Evolutionary conservation across 2,329 filamentous ascomycete species (phyloP).

Genomic region (Xenosphaeropsis pyriputrescens): DNA sequence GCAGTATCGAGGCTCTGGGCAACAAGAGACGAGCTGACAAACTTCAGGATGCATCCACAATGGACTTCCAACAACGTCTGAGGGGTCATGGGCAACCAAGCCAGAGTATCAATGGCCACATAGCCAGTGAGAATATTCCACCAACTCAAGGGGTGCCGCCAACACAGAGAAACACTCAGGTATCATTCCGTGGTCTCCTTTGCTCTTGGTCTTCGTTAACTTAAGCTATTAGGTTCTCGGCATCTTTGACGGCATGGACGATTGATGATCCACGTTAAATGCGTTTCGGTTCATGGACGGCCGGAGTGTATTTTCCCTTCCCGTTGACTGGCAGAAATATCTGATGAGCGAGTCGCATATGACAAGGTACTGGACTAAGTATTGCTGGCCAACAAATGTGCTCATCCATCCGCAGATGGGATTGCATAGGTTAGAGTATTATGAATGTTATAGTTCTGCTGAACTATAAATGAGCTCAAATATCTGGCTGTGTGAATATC

Average conservation of each 20-base stretch:
- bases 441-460: too few relatives aligned
- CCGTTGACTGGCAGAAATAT: too few relatives aligned
- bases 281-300: too few relatives aligned
- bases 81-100: constrained; percentile 6
- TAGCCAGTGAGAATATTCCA: too few relatives aligned
- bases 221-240: constrained; percentile 11
- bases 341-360: too few relatives aligned
- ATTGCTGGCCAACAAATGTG: too few relatives aligned
- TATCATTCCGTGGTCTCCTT: constrained; percentile 21
- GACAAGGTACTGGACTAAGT: too few relatives aligned
- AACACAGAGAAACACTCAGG: constrained; percentile 61
- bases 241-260: constrained; percentile 14
- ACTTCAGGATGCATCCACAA: constrained; percentile 7
- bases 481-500: constrained; percentile 33
- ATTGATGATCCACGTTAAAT: too few relatives aligned
- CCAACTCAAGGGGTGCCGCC: constrained; percentile 38
- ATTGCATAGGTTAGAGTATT: too few relatives aligned
- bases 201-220: neutral
- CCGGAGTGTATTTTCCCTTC: too few relatives aligned
- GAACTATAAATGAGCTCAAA: neutral
- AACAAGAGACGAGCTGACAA: neutral
- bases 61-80: constrained; percentile 11
- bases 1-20: constrained; percentile 9
- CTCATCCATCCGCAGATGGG: too few relatives aligned
- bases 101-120: constrained; percentile 3